phyloP scores from a whole-genome alignment of 805 yeast genomes.

The Myxozyma geophila region DNA sequence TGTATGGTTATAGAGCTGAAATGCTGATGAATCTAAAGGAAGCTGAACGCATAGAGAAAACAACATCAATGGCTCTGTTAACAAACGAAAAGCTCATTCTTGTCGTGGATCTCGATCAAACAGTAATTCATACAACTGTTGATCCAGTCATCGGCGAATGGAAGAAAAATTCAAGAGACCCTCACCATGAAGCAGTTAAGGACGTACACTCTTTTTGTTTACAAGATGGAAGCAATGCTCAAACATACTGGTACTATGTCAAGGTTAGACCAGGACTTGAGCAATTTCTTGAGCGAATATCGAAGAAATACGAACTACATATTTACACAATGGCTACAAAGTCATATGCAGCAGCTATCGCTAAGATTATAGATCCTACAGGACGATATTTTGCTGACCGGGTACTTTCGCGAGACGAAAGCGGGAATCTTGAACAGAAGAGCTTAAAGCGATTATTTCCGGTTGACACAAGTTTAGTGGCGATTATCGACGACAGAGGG shows the following conservation, averaged over 20 bases:
- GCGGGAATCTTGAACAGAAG: constrained; percentile 89
- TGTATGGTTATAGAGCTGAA: too few species aligned
- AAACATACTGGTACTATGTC: constrained; percentile 76
- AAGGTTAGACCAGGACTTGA: constrained; percentile 86
- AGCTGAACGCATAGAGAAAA: constrained; percentile 80
- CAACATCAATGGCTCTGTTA: constrained; percentile 63
- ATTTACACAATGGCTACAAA: constrained; percentile 98
- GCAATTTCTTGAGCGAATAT: constrained; percentile 68
- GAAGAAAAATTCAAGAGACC: constrained; percentile 84
- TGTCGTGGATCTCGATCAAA: constrained; percentile 96
- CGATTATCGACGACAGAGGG: constrained; percentile 94
- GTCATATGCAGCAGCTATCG: constrained; percentile 86
- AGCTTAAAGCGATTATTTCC: constrained; percentile 88
- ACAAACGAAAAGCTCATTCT: constrained; percentile 72
- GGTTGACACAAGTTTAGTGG: constrained; percentile 95
- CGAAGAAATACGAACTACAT: constrained; percentile 80
- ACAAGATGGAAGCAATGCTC: constrained; percentile 58
- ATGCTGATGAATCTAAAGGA: constrained; percentile 53
- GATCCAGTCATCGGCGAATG: constrained; percentile 97
- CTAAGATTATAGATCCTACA: constrained; percentile 87
- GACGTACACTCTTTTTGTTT: constrained; percentile 79
- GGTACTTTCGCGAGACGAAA: constrained; percentile 89
- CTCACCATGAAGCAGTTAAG: constrained; percentile 80
- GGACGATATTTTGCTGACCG: constrained; percentile 88
- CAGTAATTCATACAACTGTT: constrained; percentile 96